Conservation (phyloP, 2,329 filamentous ascomycete genomes). For the Talaromyces pinophilus region DNA sequence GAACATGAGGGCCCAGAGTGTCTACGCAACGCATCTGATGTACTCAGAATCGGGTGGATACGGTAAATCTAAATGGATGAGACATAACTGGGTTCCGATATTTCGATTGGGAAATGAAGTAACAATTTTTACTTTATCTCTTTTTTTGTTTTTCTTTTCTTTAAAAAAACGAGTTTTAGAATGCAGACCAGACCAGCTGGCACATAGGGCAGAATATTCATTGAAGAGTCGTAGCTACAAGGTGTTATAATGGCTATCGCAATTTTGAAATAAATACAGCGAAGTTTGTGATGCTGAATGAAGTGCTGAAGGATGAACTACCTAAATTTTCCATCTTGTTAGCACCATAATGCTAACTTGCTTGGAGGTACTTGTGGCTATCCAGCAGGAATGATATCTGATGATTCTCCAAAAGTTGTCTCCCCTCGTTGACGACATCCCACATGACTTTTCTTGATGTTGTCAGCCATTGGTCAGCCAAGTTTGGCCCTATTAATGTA, state of each 20-base stretch:
- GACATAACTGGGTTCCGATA: not conserved
- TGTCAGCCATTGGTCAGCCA: too few relatives aligned
- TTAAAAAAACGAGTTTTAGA: not conserved
- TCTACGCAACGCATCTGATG: conserved; percentile 13
- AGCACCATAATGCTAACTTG: too few relatives aligned
- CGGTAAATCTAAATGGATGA: conserved; percentile 1
- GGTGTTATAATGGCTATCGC: not conserved
- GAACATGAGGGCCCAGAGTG: conserved; percentile 13
- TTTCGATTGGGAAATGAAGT: conserved; percentile 1
- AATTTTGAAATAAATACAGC: too few relatives aligned
- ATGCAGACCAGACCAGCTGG: not conserved
- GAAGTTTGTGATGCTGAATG: too few relatives aligned
- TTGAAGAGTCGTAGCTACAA: not conserved
- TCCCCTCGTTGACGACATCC: too few relatives aligned
- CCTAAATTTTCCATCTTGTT: too few relatives aligned
- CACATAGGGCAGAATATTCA: conserved; percentile 5
- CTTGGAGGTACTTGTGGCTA: too few relatives aligned
- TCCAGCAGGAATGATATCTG: too few relatives aligned
- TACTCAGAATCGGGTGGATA: conserved; percentile 13
- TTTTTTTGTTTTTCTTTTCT: not conserved
- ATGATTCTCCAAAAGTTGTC: too few relatives aligned
- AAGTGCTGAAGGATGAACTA: too few relatives aligned
- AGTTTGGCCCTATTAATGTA: too few relatives aligned
- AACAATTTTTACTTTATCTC: conserved; percentile 1
- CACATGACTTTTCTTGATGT: too few relatives aligned